A percentile compares a stretch with the other conserved stretches of the same genome.
Conservation (phyloP, 352 stramenopile genomes). For the Phytophthora agathidicida region DNA sequence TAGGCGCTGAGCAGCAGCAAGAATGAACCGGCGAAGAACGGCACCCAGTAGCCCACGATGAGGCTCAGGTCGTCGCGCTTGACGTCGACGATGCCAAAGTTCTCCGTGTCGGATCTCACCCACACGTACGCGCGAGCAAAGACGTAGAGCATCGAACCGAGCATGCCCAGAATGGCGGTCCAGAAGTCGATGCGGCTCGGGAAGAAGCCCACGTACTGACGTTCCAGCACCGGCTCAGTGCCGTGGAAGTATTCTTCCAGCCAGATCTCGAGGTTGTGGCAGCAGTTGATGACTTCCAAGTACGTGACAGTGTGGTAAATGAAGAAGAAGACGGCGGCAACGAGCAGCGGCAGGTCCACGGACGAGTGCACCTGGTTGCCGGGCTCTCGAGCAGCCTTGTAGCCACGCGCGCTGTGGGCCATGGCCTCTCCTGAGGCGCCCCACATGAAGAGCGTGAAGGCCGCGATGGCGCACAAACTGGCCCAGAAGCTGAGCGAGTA, state of each 20-base stretch:
- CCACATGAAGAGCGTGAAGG: slow-evolving; percentile 66
- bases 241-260: slow-evolving; percentile 87
- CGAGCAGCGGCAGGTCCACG: slow-evolving; percentile 69
- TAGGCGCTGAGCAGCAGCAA: slow-evolving; percentile 76
- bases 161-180: slow-evolving; percentile 63
- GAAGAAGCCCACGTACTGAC: slow-evolving; percentile 78
- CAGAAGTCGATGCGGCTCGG: slow-evolving; percentile 87
- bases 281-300: slow-evolving; percentile 90
- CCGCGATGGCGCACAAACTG: slow-evolving; percentile 55
- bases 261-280: slow-evolving; percentile 89
- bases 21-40: slow-evolving; percentile 85
- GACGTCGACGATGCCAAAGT: slow-evolving; percentile 82
- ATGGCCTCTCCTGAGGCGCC: slow-evolving; percentile 66
- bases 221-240: slow-evolving; percentile 66
- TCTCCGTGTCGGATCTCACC: slow-evolving; percentile 52
- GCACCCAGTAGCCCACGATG: slow-evolving; percentile 82
- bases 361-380: slow-evolving; percentile 38
- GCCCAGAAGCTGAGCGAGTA: slow-evolving; percentile 82
- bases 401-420: slow-evolving; percentile 45
- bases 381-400: slow-evolving; percentile 21
- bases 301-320: slow-evolving; percentile 69
- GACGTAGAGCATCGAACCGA: slow-evolving; percentile 69
- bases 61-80: slow-evolving; percentile 63
- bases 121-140: slow-evolving; percentile 65
- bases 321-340: slow-evolving; percentile 64